Evolutionary conservation across 1,139 yeast species (phyloP), one percentile per base, ranked within the genome.

Genomic region (Lodderomyces pseudojiufengensis): DNA sequence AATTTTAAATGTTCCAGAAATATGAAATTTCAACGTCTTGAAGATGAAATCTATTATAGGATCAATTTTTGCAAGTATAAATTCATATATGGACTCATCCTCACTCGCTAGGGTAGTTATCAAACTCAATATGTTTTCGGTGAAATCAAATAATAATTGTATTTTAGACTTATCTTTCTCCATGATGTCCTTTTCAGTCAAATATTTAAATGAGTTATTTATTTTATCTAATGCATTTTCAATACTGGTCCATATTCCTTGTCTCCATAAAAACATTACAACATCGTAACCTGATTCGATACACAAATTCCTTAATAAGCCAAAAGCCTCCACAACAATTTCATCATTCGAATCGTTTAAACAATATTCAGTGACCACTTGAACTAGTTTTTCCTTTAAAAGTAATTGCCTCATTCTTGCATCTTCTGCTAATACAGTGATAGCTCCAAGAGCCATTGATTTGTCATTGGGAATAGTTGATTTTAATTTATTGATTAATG

Each of bases 281-380:
- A 86, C 74, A 44, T 86, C 95, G 49, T 86, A 80, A n/a, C 96
- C 97, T 60, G 87, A 95, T 54, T 87, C 95, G 35, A 86, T 69
- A 3, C 83, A 81, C 37, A 90, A 53, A 53, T 85, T 87, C 54
- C 96, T 73, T 46, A 92, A 62, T 34, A 90, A 65, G 1, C 95
- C 97, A 52, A 76, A 83, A 0, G 90, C 72, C 49, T 84, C 95
- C 15, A 84, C 84, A 11, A 83, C 80, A 35, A 86, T 76, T 48
- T 87, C 95, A 38, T 78, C 80, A 48, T 80, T 78, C 16, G 72
- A 55, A 51, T 87, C 95, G 34, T 73, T 75, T 29, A 88, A 58
- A 30, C 83, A 69, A 39, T 78, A 77, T 24, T 81, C 80, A 65
- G 88, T 53, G 0, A 88, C 59, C 3, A 75, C 69, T 29, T 76